Base-by-base conservation (phyloP, 2,329 filamentous ascomycete genomes). In the Dryadomyces quercivorus region DNA sequence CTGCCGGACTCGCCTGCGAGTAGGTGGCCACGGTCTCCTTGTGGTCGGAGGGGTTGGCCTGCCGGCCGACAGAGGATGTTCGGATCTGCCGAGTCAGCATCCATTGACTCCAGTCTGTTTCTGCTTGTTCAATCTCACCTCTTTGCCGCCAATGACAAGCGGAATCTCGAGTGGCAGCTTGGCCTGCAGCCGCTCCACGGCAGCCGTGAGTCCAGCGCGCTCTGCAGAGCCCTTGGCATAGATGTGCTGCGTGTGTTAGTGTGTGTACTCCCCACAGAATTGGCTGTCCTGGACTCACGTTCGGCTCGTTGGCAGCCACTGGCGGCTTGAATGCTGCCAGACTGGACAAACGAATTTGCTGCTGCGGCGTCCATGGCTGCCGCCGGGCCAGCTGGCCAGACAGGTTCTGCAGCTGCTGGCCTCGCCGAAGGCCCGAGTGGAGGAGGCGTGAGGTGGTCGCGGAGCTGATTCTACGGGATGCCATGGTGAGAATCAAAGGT, bases 281-380 rank as follows among this genome's bases (percentile, higher is more conserved):
- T n/a, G 12, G 13, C 22, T n/a, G 26, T 31, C 46, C 2, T 5
- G 26, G 26, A 38, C 88, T 69, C 71, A 95, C 91, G 68, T 96
- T 98, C n/a, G 89, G 89, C 74, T 98, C 93, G 67, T 98, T 98
- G 66, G 81, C 75, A 63, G 96, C 81, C 59, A 83, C 83, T 51
- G 93, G 93, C 52, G 91, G 80, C 75, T 88, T 92, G 79, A 96
- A 97, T 58, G 82, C 78, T 51, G 90, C 91, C 59, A 95, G 75
- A 8, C 82, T 85, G 55, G 83, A 71, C 62, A 64, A 63, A 51
- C 65, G 71, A 45, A 59, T 56, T 54, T 62, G 60, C 38, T 56
- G 47, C 12, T 55, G 46, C 3, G 58, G 48, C 16, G 46, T 18
- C 7, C 45, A 50, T 34, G 44, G 45, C 38, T 38, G 36, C 36